Evolutionary conservation across 371 early-diverging fungal species (phyloP).

Genomic region (Lichtheimia ramosa): DNA sequence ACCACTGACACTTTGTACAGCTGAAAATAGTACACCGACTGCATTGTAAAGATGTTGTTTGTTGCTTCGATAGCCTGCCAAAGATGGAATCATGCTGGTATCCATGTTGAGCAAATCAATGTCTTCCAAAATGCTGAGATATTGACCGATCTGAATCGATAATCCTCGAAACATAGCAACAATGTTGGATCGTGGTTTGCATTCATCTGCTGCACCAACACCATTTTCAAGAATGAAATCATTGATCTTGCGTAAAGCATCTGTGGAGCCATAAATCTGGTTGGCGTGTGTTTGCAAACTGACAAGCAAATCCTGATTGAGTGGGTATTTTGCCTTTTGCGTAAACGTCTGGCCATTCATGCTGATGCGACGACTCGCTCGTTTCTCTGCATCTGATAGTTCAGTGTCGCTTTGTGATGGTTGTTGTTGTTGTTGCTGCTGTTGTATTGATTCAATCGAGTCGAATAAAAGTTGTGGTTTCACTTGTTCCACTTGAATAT

Average conservation of each 20-base stretch:
- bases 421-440: slow-evolving; percentile 1
- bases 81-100: slow-evolving; percentile 28
- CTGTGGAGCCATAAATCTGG: slow-evolving; percentile 44
- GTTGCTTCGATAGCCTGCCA: slow-evolving; percentile 62
- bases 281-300: slow-evolving; percentile 48
- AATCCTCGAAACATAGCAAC: slow-evolving; percentile 42
- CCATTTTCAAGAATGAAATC: slow-evolving; percentile 19
- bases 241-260: slow-evolving; percentile 37
- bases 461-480: slow-evolving; percentile 32
- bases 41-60: slow-evolving; percentile 70
- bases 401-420: not conserved
- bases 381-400: not conserved
- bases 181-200: slow-evolving; percentile 25
- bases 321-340: slow-evolving; percentile 35
- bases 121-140: slow-evolving; percentile 34
- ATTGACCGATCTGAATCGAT: slow-evolving; percentile 39
- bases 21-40: slow-evolving; percentile 66
- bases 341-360: slow-evolving; percentile 8
- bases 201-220: not conserved
- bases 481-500: slow-evolving; percentile 30
- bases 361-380: slow-evolving; percentile 5
- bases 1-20: slow-evolving; percentile 61
- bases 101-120: slow-evolving; percentile 32
- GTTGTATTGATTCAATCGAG: not conserved
- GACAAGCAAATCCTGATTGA: slow-evolving; percentile 48